Evolutionary conservation across 208 protist species (phyloP), one percentile per base, ranked within the genome.

Genomic region (Kentomonas sorsogonicus): DNA sequence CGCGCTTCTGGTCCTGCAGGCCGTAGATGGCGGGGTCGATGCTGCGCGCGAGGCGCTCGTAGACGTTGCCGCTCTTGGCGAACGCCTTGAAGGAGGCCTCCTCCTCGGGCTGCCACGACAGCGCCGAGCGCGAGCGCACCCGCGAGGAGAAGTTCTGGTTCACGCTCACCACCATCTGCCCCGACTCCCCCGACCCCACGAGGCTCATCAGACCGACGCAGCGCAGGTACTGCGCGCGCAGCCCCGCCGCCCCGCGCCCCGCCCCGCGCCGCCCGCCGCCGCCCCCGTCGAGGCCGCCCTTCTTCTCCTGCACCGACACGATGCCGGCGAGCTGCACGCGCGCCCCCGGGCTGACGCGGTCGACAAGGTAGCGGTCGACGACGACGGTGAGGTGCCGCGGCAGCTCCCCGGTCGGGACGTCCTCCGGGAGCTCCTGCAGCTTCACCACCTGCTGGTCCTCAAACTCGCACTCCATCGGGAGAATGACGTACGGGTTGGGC

Each of bases 21-120:
- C 98, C 97, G 81, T 94, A 99, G 54, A 99, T 99, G 60, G 90
- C 96, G 5, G 98, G 98, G 39, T 98, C 98, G 36, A 99, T 86
- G 41, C 96, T 97, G 26, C 72, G 66, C 7, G 93, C 72, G 16
- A 99, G 88, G 30, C 80, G 59, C 52, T 98, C 83, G 72, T 99
- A 99, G 18, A 99, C 94, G 36, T 68, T 75, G 0, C 74, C 71
- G 36, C 88, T 66, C 60, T 83, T 79, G 9, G 84, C 87, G 60
- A 89, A 92, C 6, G 87, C 85, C 56, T 95, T 87, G 66, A 97
- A 96, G 50, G 79, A 63, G 5, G 78, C 85, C 60, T 96, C 91
- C 39, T 96, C 85, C 53, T 93, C 83, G 1, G 86, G 77, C 50
- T 95, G 80, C 91, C 91, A 96, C 39, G 78, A 59, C 63, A 79